phyloP scores from a whole-genome alignment of 2,329 filamentous ascomycete genomes.

The Neoarthrinium moseri region DNA sequence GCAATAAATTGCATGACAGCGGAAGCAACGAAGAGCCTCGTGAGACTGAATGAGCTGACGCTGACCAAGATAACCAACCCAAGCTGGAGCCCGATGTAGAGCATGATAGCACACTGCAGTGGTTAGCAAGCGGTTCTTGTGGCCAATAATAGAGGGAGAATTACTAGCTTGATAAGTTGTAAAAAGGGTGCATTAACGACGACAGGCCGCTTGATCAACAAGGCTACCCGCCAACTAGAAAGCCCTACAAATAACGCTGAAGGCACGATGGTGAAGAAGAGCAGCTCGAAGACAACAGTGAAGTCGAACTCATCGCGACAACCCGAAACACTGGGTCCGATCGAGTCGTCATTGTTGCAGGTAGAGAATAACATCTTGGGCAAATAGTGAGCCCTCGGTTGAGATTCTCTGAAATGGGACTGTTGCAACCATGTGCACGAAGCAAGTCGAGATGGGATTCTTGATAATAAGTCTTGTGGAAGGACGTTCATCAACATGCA shows the following conservation, averaged over 20 bases:
- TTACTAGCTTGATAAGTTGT: constrained; percentile 30
- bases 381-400: too few relatives aligned
- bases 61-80: constrained; percentile 10
- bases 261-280: constrained; percentile 44
- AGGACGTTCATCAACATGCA: too few relatives aligned
- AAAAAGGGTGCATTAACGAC: constrained; percentile 34
- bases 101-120: constrained; percentile 13
- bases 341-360: constrained; percentile 31
- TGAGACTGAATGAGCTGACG: constrained; percentile 7
- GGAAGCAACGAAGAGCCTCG: constrained; percentile 6
- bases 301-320: constrained; percentile 51
- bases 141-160: constrained; percentile 8
- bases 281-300: constrained; percentile 46
- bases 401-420: too few relatives aligned
- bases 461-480: too few relatives aligned
- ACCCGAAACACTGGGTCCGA: constrained; percentile 43
- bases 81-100: constrained; percentile 11
- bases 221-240: constrained; percentile 29
- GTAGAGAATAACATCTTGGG: constrained; percentile 16
- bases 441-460: too few relatives aligned
- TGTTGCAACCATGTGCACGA: too few relatives aligned
- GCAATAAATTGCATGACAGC: constrained; percentile 8
- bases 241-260: constrained; percentile 35
- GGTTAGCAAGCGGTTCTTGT: neutral
- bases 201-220: constrained; percentile 27